Evolutionary conservation across 2,329 filamentous ascomycete genomes (phyloP), one percentile per base, ranked within the genome.

Genomic region (Aspergillus sp.): DNA sequence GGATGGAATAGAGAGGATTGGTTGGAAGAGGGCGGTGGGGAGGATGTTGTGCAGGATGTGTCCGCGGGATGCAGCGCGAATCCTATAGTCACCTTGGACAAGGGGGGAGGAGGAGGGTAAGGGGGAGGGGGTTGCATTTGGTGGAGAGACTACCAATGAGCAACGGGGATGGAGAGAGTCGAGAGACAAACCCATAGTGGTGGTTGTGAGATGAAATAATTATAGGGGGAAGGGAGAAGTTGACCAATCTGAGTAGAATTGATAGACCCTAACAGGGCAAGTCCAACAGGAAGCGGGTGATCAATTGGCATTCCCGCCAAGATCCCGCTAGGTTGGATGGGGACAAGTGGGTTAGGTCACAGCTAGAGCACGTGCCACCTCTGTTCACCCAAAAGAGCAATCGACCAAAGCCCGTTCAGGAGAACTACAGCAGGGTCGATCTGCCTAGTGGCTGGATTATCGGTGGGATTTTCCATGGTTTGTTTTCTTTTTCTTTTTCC

Each of bases 71-170:
- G 54, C 58, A 45, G 58, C 56, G 47, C 51, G 49, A 58, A 58
- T 60, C 58, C 49, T 49, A 55, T 55, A 41, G 60, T 59, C 54
- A 59, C 60, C 52, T 59, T 57, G 56, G 50, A 61, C 57, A 57
- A 52, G 58, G 57, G 50, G 47, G 47, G 55, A 52, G 58, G 57
- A 52, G 47, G 47, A 41, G 43, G 34, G 45, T 50, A 19, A 45
- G 54, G 41, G 50, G 36, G 45, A 41, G 32, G 49, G 58, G 52
- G 55, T 62, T 60, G 59, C 55, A 62, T 58, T 53, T 11, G 40
- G 40, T 45, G 47, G 25, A 53, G 43, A 54, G 44, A 52, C 45
- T 50, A 36, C 17, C 45, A 49, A 49, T 51, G 23, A 49, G 47
- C 36, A 21, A 23, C 17, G 19, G 19, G 16, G 14, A 40, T 38